These are phyloP conservation scores for Lactarius evosmus DNA, from an alignment of 768 basidiomycete genomes.

Conservation along the genomic window DNA sequence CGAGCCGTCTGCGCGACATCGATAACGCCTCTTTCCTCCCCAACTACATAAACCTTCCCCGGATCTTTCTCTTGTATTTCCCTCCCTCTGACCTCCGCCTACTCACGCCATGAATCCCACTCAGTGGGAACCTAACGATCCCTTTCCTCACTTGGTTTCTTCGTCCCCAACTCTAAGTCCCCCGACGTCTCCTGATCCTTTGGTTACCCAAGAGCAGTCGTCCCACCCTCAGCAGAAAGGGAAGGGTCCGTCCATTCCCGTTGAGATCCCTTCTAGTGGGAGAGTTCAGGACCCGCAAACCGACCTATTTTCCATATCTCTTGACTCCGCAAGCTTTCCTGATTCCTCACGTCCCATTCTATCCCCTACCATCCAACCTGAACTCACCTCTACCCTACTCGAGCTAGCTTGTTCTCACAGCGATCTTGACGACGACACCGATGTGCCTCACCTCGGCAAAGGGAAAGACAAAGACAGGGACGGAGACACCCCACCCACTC, in stretches of 20 bases:
- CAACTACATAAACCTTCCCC: conserved; percentile 42
- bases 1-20: conserved; percentile 43
- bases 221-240: conserved; percentile 43
- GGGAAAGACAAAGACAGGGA: conserved; percentile 56
- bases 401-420: conserved; percentile 5
- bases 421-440: conserved; percentile 21
- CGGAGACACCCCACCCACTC: conserved; percentile 49
- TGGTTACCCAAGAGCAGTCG: conserved; percentile 4
- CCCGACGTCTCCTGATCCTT: conserved; percentile 3
- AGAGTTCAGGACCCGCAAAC: conserved; percentile 31
- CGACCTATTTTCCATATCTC: conserved; percentile 32
- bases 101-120: conserved; percentile 10
- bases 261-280: conserved; percentile 45
- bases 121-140: conserved; percentile 8
- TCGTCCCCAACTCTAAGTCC: conserved; percentile 8
- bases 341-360: conserved; percentile 30
- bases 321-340: conserved; percentile 22
- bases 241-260: conserved; percentile 51
- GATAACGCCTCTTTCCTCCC: conserved; percentile 54
- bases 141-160: background rate
- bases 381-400: conserved; percentile 11
- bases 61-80: conserved; percentile 9
- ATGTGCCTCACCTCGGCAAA: conserved; percentile 38
- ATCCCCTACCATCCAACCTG: conserved; percentile 19
- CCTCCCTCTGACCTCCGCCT: conserved; percentile 9